Evolutionary conservation across 2,329 filamentous ascomycete genomes (phyloP).

Genomic region (Penicillium corylophilum): DNA sequence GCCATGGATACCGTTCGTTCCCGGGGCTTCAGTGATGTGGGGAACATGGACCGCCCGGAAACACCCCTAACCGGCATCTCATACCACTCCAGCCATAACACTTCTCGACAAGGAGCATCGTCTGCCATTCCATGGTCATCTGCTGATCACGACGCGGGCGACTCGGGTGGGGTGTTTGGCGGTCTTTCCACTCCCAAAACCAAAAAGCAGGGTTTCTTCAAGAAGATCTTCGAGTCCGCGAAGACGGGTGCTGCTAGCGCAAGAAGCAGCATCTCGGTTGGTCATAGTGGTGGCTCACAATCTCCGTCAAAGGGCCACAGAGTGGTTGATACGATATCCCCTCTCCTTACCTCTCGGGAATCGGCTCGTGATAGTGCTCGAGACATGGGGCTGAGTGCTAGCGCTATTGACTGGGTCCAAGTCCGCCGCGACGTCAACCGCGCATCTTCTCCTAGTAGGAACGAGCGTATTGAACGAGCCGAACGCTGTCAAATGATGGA

Average conservation of each 20-base stretch:
- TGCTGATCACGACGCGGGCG: constrained; percentile 51
- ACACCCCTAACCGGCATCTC: constrained; percentile 71
- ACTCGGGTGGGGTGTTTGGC: constrained; percentile 69
- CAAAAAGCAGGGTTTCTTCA: constrained; percentile 88
- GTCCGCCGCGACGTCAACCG: constrained; percentile 93
- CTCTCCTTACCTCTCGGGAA: constrained; percentile 32
- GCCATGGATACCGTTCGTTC: constrained; percentile 41
- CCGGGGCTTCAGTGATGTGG: constrained; percentile 40
- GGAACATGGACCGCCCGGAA: constrained; percentile 45
- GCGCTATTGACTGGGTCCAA: constrained; percentile 84
- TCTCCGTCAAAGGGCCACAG: constrained; percentile 51
- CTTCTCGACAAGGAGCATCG: constrained; percentile 56
- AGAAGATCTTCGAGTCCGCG: constrained; percentile 89
- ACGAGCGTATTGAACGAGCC: constrained; percentile 78
- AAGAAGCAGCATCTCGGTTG: constrained; percentile 75
- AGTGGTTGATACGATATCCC: constrained; percentile 47
- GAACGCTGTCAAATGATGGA: constrained; percentile 96
- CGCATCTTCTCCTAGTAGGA: constrained; percentile 87
- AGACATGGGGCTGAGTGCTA: constrained; percentile 67
- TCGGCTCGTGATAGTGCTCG: constrained; percentile 54
- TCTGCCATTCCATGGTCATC: constrained; percentile 63
- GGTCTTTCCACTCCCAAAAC: constrained; percentile 73
- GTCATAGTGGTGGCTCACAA: constrained; percentile 48
- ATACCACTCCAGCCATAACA: constrained; percentile 83
- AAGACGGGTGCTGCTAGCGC: constrained; percentile 92